A percentile compares a stretch with the other conserved stretches of the same genome.
phyloP scores from a whole-genome alignment of 1,284 basidiomycete species.

The Fistulinella cinereoalba region DNA sequence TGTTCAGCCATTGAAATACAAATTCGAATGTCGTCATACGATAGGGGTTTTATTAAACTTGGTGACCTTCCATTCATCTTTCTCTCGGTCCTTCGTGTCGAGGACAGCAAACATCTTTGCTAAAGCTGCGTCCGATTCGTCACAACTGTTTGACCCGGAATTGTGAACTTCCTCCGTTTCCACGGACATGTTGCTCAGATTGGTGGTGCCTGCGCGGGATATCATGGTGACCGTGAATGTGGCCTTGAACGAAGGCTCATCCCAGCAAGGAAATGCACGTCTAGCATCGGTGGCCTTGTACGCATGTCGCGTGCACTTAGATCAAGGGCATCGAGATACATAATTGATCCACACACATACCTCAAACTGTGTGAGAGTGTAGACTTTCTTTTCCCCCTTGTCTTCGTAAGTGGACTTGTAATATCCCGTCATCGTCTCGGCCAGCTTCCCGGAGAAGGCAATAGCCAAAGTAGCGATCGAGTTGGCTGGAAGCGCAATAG shows the following conservation, averaged over 20 bases:
- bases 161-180: slow-evolving; percentile 51
- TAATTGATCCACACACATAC: slow-evolving; percentile 34
- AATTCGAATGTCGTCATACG: slow-evolving; percentile 13
- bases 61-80: slow-evolving; percentile 76
- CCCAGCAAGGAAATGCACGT: slow-evolving; percentile 86
- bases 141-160: slow-evolving; percentile 25
- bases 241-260: slow-evolving; percentile 91
- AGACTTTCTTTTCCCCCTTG: slow-evolving; percentile 60
- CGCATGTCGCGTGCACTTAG: slow-evolving; percentile 27
- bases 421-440: slow-evolving; percentile 71
- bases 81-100: slow-evolving; percentile 26
- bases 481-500: slow-evolving; percentile 53
- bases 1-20: background rate
- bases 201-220: slow-evolving; percentile 74
- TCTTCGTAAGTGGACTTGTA: slow-evolving; percentile 60
- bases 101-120: slow-evolving; percentile 39
- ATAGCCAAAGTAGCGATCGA: slow-evolving; percentile 64
- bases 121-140: slow-evolving; percentile 33
- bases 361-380: slow-evolving; percentile 82
- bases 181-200: slow-evolving; percentile 85
- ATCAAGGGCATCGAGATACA: slow-evolving; percentile 12
- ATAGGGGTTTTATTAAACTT: slow-evolving; percentile 74
- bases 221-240: slow-evolving; percentile 84
- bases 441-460: slow-evolving; percentile 60
- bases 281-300: slow-evolving; percentile 84